These are phyloP conservation scores for Phialophora tarda DNA, from an alignment of 2,329 filamentous ascomycete species.

Conservation along the genomic window DNA sequence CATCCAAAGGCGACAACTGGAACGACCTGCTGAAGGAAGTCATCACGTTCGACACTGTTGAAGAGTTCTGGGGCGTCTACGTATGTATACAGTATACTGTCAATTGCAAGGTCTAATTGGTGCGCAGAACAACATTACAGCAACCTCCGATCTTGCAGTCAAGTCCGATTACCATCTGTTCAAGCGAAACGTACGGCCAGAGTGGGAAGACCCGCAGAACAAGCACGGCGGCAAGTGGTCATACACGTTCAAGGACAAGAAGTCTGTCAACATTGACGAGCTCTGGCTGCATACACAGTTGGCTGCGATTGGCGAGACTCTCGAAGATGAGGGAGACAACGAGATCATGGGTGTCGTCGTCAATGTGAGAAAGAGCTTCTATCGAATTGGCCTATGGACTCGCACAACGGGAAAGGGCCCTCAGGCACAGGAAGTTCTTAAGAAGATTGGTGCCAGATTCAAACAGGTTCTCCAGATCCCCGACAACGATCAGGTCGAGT, in stretches of 20 bases:
- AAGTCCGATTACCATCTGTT: conserved; percentile 99
- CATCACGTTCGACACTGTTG: conserved; percentile 96
- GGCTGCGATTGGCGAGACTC: conserved; percentile 93
- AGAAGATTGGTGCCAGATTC: conserved; percentile 85
- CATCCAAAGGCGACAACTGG: conserved; percentile 88
- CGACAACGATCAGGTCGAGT: conserved; percentile 80
- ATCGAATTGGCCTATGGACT: conserved; percentile 96
- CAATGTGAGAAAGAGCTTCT: conserved; percentile 98
- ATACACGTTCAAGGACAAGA: conserved; percentile 97
- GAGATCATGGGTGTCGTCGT: conserved; percentile 98
- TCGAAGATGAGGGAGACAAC: conserved; percentile 89
- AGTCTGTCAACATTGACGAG: conserved; percentile 86
- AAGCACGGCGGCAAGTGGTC: conserved; percentile 99
- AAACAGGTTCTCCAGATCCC: conserved; percentile 88
- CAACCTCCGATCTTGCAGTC: conserved; percentile 90
- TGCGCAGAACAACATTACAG: conserved; percentile 92
- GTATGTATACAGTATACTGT: conserved; percentile 62
- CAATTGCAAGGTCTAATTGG: conserved; percentile 16
- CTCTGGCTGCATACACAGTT: conserved; percentile 98
- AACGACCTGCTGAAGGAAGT: conserved; percentile 97
- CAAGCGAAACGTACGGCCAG: conserved; percentile 94
- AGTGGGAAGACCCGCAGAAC: conserved; percentile 98
- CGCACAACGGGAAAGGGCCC: conserved; percentile 82
- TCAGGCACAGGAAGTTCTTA: conserved; percentile 83
- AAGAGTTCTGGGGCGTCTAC: conserved; percentile 99